Percentiles rank a stretch among this genome's conserved stretches.
These are phyloP conservation scores for Lepidopterella palustris DNA, from an alignment of 495 filamentous ascomycete genomes.

Conservation along the genomic window DNA sequence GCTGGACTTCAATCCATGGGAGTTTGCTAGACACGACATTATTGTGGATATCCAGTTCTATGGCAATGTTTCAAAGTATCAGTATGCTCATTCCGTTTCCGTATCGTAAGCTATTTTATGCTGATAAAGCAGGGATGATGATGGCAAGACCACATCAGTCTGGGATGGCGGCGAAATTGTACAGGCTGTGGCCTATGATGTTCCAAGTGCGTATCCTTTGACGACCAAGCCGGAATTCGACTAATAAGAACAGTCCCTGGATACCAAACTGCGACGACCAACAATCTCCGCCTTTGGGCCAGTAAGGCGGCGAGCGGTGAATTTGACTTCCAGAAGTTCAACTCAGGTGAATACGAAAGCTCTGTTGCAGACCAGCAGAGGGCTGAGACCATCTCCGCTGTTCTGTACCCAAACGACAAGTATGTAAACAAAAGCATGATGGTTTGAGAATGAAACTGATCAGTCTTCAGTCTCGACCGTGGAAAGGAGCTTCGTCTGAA, in stretches of 20 bases:
- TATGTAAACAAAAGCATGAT: conserved; percentile 10
- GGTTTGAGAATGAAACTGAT: conserved; percentile 1
- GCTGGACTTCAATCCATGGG: conserved; percentile 99
- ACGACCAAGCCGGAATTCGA: not conserved
- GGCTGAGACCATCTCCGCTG: conserved; percentile 95
- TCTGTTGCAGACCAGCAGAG: conserved; percentile 93
- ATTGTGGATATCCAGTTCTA: conserved; percentile 96
- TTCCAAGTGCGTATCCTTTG: conserved; percentile 51
- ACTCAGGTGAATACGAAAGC: conserved; percentile 94
- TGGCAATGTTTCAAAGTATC: conserved; percentile 65
- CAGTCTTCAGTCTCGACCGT: conserved; percentile 56
- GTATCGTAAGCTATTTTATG: not conserved
- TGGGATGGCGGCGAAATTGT: conserved; percentile 96
- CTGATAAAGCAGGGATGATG: conserved; percentile 50
- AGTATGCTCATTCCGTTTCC: conserved; percentile 33
- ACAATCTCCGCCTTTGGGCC: conserved; percentile 94
- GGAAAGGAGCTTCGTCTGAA: conserved; percentile 97
- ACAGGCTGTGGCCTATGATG: conserved; percentile 88
- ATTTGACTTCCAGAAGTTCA: conserved; percentile 99
- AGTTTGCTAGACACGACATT: conserved; percentile 92
- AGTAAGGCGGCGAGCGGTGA: conserved; percentile 95
- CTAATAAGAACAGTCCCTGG: conserved; percentile 56
- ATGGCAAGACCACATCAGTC: conserved; percentile 60
- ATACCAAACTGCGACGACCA: conserved; percentile 81
- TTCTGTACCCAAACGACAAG: conserved; percentile 96